Evolutionary conservation across 108 stramenopile genomes (phyloP).

Genomic region (Cyclotella sp.): DNA sequence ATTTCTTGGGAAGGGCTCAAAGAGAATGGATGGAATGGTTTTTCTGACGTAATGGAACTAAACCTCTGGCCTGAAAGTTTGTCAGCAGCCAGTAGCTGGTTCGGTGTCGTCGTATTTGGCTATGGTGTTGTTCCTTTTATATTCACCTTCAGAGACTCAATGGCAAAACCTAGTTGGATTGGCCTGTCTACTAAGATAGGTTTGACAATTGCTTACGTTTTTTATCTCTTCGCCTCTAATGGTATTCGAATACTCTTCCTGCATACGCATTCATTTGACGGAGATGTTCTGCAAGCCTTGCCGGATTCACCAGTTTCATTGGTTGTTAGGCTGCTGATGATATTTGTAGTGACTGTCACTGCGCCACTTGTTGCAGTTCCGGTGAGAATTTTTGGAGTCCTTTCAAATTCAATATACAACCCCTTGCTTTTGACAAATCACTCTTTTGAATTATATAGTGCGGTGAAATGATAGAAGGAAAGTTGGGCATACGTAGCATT

Average conservation of each 20-base stretch:
- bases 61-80: conserved; percentile 51
- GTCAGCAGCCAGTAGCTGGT: conserved; percentile 70
- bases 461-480: conserved; percentile 81
- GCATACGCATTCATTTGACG: conserved; percentile 58
- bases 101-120: conserved; percentile 70
- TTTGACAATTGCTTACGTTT: conserved; percentile 55
- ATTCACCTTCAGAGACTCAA: conserved; percentile 68
- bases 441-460: conserved; percentile 15
- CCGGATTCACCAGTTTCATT: conserved; percentile 58
- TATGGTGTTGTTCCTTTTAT: conserved; percentile 66
- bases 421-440: not conserved
- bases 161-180: conserved; percentile 63
- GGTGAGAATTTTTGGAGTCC: not conserved
- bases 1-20: conserved; percentile 32
- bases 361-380: conserved; percentile 80
- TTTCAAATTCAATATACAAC: not conserved
- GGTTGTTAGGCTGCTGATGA: conserved; percentile 65
- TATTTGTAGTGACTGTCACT: conserved; percentile 66
- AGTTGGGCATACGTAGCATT: conserved; percentile 40
- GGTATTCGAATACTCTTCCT: conserved; percentile 58
- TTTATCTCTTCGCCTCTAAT: conserved; percentile 64
- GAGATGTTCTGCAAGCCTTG: conserved; percentile 75
- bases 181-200: conserved; percentile 50
- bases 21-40: conserved; percentile 33
- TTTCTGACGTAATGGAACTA: conserved; percentile 5